Base-by-base conservation (phyloP, 768 basidiomycete genomes). In the Tulasnella sp. region DNA sequence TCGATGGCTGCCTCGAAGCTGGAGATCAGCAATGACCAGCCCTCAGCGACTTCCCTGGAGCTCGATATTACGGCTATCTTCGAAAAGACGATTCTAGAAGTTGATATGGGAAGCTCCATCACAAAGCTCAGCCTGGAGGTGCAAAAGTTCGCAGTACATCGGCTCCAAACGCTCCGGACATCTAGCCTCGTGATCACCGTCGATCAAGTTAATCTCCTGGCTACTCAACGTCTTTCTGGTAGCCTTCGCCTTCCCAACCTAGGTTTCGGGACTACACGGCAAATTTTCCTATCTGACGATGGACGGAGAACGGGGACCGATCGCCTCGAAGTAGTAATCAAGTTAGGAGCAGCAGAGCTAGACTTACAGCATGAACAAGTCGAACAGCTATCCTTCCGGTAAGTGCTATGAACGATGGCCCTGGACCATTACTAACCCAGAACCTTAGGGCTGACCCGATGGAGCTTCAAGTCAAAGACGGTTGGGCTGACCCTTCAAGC, bases 71-170 rank as follows among this genome's bases (percentile, higher is more conserved):
- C 96, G 17, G 80, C 95, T 74, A 90, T 92, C 40, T 85, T 96
- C 68, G 89, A 93, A 29, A 87, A 87, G 69, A 88, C 96, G 74
- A 87, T 88, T 39, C 84, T 97, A 49, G 89, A 90, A 69, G 87
- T 93, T 7, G 93, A 97, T 81, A 88, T 98, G 36, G 94, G 94
- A 9, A 92, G 93, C 80, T 92, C 92, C 0, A 96, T 98, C 79
- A 91, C 91, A 75, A 86, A 85, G 37, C 84, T 92, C 69, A 88
- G 87, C 37, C 84, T 97, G 36, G 86, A 90, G 77, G 84, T 96
- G 74, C 84, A 85, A 31, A 86, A 91, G 71, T 86, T 90, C 11
- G 84, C 91, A 29, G 80, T 95, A 67, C 87, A 90, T 25, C 92
- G 91, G 19, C 87, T 86, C 76, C 82, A 95, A 67, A 90, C 89